Conservation (phyloP, 106 monocot genomes). For the Dendrobium huoshanense region DNA sequence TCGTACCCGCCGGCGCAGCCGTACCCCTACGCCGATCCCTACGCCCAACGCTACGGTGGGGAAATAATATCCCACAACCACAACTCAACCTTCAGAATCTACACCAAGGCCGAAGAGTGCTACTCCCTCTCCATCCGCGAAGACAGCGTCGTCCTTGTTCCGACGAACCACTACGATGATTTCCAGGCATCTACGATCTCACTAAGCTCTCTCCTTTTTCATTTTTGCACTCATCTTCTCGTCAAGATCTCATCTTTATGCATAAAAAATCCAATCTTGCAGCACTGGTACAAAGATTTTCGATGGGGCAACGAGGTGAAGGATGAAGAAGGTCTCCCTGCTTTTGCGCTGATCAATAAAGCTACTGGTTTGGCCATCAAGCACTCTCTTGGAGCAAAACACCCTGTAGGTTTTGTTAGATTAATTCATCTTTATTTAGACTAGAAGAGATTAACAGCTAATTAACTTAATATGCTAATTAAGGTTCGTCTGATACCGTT, state of each 20-base stretch:
- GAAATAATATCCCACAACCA: background rate
- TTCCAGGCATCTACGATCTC: conserved; percentile 22
- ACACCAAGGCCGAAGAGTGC: conserved; percentile 34
- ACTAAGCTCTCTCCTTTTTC: background rate
- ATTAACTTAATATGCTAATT: background rate
- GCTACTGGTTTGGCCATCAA: conserved; percentile 65
- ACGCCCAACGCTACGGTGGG: background rate
- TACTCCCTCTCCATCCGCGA: conserved; percentile 54
- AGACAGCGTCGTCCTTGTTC: conserved; percentile 45
- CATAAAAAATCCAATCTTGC: background rate
- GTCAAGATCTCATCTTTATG: background rate
- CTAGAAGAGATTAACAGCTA: background rate
- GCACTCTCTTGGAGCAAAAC: conserved; percentile 55
- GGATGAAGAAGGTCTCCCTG: conserved; percentile 64
- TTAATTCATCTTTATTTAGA: background rate
- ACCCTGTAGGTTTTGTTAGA: conserved; percentile 32
- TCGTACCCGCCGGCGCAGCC: background rate
- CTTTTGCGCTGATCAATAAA: conserved; percentile 67
- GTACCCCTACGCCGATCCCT: background rate
- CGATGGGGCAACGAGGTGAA: conserved; percentile 50
- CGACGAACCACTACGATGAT: conserved; percentile 34
- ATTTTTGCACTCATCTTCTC: background rate
- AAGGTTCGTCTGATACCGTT: conserved; percentile 44
- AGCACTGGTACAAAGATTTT: conserved; percentile 97
- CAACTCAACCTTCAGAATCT: conserved; percentile 37